Conservation (phyloP, 2,329 filamentous ascomycete species). For the Iodosphaeria phyllophila region DNA sequence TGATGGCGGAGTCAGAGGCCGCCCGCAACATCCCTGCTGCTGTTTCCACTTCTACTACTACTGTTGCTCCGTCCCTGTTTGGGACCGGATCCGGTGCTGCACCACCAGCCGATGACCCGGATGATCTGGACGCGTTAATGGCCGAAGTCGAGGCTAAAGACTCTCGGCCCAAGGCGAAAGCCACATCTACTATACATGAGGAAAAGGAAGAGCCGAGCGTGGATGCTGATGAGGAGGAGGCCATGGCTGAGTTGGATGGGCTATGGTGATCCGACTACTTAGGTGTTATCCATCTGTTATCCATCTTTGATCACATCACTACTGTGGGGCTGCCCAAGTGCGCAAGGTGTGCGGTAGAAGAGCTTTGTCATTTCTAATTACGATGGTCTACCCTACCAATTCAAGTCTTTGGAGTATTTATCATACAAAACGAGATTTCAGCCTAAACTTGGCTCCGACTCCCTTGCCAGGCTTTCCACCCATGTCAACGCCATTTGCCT, state of each 20-base stretch:
- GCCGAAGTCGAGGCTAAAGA: conserved; percentile 17
- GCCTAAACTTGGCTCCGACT: too few relatives aligned
- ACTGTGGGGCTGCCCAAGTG: background rate
- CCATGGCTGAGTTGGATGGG: conserved; percentile 45
- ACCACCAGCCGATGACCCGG: conserved; percentile 18
- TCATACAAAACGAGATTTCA: too few relatives aligned
- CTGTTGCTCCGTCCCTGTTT: conserved; percentile 6
- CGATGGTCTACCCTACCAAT: background rate
- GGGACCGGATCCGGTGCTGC: conserved; percentile 4
- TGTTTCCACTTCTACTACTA: too few relatives aligned
- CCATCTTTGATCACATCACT: too few relatives aligned
- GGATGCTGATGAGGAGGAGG: conserved; percentile 44
- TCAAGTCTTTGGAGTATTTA: too few relatives aligned
- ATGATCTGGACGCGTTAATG: conserved; percentile 25
- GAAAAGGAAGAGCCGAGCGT: conserved; percentile 3
- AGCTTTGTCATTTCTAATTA: background rate
- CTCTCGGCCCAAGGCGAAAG: conserved; percentile 2
- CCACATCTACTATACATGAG: conserved; percentile 4
- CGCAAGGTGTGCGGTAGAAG: background rate
- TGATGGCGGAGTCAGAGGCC: conserved; percentile 8
- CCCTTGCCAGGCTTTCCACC: too few relatives aligned
- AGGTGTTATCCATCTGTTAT: too few relatives aligned
- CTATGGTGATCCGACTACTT: conserved; percentile 32
- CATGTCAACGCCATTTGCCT: too few relatives aligned
- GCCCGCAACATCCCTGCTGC: too few relatives aligned